A percentile compares a stretch with the other conserved stretches of the same genome.
These are phyloP conservation scores for Venturia carpophila DNA, from an alignment of 2,329 filamentous ascomycete species.

Conservation along the genomic window DNA sequence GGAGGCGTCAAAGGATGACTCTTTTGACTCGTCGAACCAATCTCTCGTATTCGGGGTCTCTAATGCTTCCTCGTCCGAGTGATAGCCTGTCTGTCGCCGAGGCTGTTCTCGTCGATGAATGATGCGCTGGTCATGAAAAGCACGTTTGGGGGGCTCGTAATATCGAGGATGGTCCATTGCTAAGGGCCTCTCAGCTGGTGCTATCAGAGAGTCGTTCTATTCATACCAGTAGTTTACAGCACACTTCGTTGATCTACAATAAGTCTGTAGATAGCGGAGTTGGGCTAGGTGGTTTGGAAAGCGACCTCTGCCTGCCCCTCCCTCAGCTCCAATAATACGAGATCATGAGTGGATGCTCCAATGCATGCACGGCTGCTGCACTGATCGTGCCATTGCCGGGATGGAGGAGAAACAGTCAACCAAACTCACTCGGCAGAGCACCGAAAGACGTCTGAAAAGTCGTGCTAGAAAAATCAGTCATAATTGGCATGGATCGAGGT, in stretches of 20 bases:
- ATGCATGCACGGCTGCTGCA: conserved; percentile 12
- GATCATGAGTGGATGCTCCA: conserved; percentile 2
- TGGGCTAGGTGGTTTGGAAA: not conserved
- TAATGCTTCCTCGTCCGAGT: not conserved
- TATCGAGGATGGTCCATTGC: conserved; percentile 6
- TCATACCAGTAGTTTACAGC: not conserved
- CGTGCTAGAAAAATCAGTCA: no score
- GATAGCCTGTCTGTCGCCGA: not conserved
- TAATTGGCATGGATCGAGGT: no score
- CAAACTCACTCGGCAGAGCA: not conserved
- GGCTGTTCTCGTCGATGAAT: not conserved
- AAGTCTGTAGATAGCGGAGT: not conserved
- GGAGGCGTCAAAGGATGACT: not conserved
- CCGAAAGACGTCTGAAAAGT: not conserved
- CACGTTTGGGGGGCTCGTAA: conserved; percentile 1
- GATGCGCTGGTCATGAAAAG: not conserved
- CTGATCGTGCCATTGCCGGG: not conserved
- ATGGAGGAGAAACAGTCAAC: not conserved
- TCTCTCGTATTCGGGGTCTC: not conserved
- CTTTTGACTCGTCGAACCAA: conserved; percentile 1
- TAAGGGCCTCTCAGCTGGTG: not conserved
- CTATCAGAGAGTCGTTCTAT: not conserved
- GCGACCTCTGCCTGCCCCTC: conserved; percentile 3
- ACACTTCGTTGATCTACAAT: not conserved
- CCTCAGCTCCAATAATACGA: conserved; percentile 4